A percentile compares a stretch with the other conserved stretches of the same genome.
Conservation (phyloP, 306 rosid genomes). For the Prunus campanulata region DNA sequence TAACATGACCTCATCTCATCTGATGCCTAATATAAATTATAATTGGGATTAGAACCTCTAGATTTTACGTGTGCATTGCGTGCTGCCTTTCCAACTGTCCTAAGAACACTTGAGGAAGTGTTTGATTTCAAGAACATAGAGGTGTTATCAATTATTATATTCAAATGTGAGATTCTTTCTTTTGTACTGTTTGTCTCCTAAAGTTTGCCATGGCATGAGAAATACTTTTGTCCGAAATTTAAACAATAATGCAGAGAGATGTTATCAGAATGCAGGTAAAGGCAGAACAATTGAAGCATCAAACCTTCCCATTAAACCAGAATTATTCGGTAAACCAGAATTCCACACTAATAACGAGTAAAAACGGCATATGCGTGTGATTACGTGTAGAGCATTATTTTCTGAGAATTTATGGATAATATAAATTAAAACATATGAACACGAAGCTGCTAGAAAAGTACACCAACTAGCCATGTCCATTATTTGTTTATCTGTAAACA, state of each 20-base stretch:
- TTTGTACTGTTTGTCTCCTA: slow-evolving; percentile 3
- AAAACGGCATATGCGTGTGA: background rate
- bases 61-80: slow-evolving; percentile 8
- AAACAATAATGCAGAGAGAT: slow-evolving; percentile 1
- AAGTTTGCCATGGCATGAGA: background rate
- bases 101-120: background rate
- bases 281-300: slow-evolving; percentile 6
- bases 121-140: background rate
- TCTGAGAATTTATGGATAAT: background rate
- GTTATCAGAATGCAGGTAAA: slow-evolving; percentile 2
- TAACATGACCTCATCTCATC: slow-evolving; percentile 3
- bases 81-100: slow-evolving; percentile 12
- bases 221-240: background rate
- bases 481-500: background rate
- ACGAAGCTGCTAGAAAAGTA: background rate
- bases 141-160: background rate
- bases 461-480: slow-evolving; percentile 4
- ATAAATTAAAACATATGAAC: background rate
- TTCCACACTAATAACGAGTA: background rate
- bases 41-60: background rate
- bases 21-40: background rate
- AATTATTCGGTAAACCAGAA: background rate
- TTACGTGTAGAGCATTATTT: slow-evolving; percentile 1
- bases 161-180: background rate
- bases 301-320: slow-evolving; percentile 9